Conservation (phyloP, 352 stramenopile genomes). For the Phytopythium kandeliae region DNA sequence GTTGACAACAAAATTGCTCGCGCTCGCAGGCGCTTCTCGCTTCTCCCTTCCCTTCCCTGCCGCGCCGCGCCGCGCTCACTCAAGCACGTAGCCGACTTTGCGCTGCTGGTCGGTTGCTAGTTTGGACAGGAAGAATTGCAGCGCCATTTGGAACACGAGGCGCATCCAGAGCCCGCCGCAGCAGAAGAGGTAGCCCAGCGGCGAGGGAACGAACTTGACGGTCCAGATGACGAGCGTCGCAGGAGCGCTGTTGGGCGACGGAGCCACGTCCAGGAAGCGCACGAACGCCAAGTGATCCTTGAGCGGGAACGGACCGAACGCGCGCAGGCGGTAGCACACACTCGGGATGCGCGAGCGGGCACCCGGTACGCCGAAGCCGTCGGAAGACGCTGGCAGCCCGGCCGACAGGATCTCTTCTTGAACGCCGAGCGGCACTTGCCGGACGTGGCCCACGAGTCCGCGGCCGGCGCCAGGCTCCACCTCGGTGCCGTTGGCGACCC, state of each 20-base stretch:
- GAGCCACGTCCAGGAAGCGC: conserved; percentile 51
- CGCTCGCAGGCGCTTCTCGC: no score
- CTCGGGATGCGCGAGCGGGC: conserved; percentile 28
- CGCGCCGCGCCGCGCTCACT: no score
- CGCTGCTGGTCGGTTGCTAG: conserved; percentile 12
- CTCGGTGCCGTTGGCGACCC: conserved; percentile 28
- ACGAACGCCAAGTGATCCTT: conserved; percentile 53
- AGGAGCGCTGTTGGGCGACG: conserved; percentile 26
- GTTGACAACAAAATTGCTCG: no score
- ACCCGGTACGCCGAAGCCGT: conserved; percentile 8
- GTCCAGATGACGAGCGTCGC: conserved; percentile 44
- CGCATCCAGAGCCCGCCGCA: conserved; percentile 33
- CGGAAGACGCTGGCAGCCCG: conserved; percentile 20
- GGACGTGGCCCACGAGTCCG: conserved; percentile 50
- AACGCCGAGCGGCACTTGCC: conserved; percentile 37
- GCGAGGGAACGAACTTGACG: conserved; percentile 36
- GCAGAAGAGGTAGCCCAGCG: conserved; percentile 35
- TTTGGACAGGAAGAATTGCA: conserved; percentile 22
- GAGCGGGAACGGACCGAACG: conserved; percentile 44
- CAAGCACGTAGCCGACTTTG: not conserved
- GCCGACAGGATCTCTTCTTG: conserved; percentile 63
- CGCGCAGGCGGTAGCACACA: conserved; percentile 43
- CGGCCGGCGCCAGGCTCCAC: conserved; percentile 41
- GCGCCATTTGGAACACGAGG: conserved; percentile 24
- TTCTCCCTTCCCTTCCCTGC: no score